Base-by-base conservation (phyloP, 2,329 filamentous ascomycete species). In the Pseudogymnoascus sp. region DNA sequence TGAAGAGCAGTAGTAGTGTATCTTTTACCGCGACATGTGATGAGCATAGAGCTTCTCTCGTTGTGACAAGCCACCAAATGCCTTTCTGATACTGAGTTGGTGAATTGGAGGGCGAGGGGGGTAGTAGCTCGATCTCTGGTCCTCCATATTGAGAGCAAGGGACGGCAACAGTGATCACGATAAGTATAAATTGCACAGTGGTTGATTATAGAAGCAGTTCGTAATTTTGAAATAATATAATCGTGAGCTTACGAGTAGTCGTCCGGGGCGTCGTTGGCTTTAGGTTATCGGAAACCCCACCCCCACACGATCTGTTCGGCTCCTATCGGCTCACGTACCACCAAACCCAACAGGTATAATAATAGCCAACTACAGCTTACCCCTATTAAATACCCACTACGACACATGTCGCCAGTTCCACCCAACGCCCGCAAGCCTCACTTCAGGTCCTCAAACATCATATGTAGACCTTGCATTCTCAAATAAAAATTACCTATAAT, bases 21-120 rank as follows among this genome's bases (percentile, higher is more conserved):
- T 50, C 12, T 26, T 53, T 59, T 66, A 73, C 73, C 72, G 68
- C 40, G 70, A 70, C 71, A 88, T 81, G 68, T 83, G 82, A 73
- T 89, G 86, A 16, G 85, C 84, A 75, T 89, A 89, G 73, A 82
- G 80, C 73, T 87, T 86, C 73, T 89, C 79, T 64, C 81, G 73
- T 38, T 78, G 71, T 19, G 73, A 78, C 59, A 86, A 74, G 26
- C 78, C 79, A 46, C 87, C 82, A 70, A 89, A 90, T 2, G 64
- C 60, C 22, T 19, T 24, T 4, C 24, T 6, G 8, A 50, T 33
- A 50, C 41, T 56, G 4, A 59, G 53, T 26, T 59, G 53, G 35
- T 59, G 53, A 59, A 59, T 73, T 88, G 86, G 46, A 82, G 81
- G 38, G 10, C 60, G 40, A 31, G 60, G 60, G 3, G 40, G 31